These are phyloP conservation scores for Pecoramyces ruminantium DNA, from an alignment of 192 early-diverging fungal genomes.

Conservation along the genomic window DNA sequence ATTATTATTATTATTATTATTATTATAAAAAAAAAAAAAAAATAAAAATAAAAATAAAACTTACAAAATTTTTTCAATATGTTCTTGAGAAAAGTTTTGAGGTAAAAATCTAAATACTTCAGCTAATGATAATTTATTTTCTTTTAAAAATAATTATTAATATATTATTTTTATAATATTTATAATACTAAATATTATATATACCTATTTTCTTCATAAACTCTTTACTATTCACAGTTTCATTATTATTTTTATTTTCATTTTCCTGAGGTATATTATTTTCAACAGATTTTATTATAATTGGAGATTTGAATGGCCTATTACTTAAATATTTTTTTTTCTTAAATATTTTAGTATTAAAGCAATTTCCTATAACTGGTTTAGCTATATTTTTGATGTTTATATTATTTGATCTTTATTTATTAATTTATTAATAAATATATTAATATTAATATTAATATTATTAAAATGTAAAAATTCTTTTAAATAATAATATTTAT, in stretches of 20 bases:
- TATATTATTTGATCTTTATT: too few species aligned
- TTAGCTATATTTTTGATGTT: not conserved
- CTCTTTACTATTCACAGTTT: too few species aligned
- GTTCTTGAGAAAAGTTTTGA: not conserved
- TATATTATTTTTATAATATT: too few species aligned
- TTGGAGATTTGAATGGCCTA: not conserved
- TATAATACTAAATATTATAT: too few species aligned
- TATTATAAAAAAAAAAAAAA: too few species aligned
- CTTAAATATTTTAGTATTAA: not conserved
- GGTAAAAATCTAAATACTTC: not conserved
- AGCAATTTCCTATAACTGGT: not conserved
- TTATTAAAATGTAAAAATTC: too few species aligned
- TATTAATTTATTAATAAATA: too few species aligned
- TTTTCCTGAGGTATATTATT: not conserved
- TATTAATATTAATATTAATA: too few species aligned
- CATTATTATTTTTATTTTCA: not conserved
- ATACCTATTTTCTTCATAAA: too few species aligned
- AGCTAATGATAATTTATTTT: not conserved
- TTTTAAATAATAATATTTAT: too few species aligned
- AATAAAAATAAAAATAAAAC: too few species aligned
- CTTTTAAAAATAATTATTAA: not conserved
- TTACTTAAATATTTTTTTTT: not conserved
- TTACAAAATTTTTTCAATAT: not conserved
- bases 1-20: too few species aligned
- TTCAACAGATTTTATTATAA: not conserved